Base-by-base conservation (phyloP, 805 yeast species). In the Lipomyces kockii region DNA sequence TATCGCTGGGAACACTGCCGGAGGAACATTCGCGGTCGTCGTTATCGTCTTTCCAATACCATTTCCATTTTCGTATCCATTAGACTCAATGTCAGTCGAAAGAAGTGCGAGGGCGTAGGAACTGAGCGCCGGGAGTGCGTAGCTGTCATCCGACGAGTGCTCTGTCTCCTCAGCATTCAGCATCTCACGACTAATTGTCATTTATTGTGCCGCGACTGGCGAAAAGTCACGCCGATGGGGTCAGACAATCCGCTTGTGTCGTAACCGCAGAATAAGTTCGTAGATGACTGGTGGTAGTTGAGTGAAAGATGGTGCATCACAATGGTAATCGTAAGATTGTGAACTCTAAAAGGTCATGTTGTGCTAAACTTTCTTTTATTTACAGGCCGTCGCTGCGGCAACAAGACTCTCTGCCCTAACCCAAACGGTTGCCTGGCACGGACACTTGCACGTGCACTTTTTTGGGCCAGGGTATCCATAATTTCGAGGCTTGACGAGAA, bases 51-150 rank as follows among this genome's bases (percentile, higher is more conserved):
- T 51, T 39, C 27, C 49, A 11, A 27, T 34, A 58, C 37, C 39
- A 27, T 55, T 27, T 25, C 53, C 29, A 34, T 43, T 35, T 20
- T 27, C 59, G 14, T 12, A 32, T 14, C 54, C 63, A n/a, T 54
- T 53, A 20, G 55, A 46, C n/a, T 52, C 63, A 57, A 62, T 65
- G 22, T 69, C 72, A 53, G 66, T 62, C 2, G 83, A 80, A 51
- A 86, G 76, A 29, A 86, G 76, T 32, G 87, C 88, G 25, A 84
- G 79, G 49, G 87, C 85, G 73, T 86, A 87, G 5, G 86, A 81
- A 73, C 89, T 86, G 67, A 86, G 78, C 14, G 85, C 86, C 2
- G 90, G 90, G 0, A 89, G 89, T 56, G 83, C 80, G 72, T 84
- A 84, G 52, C 84, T 83, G 68, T 80, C 83, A 67, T 85, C 88